phyloP scores from a whole-genome alignment of 2,329 filamentous ascomycete species.

The Penicillium capsulatum region DNA sequence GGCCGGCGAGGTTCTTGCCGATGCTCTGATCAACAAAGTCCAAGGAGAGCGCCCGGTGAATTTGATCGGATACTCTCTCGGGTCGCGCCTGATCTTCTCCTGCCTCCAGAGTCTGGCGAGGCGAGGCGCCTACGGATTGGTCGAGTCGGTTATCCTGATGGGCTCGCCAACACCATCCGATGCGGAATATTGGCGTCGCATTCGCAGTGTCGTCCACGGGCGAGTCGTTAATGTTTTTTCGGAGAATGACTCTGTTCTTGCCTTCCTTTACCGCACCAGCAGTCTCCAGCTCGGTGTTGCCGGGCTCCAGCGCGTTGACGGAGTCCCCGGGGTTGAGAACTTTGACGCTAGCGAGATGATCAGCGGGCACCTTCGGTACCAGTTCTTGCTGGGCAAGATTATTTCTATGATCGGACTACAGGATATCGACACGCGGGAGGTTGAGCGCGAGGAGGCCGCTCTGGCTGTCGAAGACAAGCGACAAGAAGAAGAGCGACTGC shows the following conservation, averaged over 20 bases:
- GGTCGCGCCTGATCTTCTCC: constrained; percentile 75
- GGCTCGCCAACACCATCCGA: constrained; percentile 74
- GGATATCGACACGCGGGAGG: constrained; percentile 52
- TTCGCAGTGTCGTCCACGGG: constrained; percentile 74
- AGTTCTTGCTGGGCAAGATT: constrained; percentile 62
- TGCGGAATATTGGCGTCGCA: constrained; percentile 66
- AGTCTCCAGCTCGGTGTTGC: constrained; percentile 79
- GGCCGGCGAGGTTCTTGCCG: constrained; percentile 72
- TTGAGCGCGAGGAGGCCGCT: constrained; percentile 43
- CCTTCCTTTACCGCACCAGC: constrained; percentile 79
- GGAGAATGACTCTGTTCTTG: constrained; percentile 80
- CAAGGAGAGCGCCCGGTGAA: constrained; percentile 80
- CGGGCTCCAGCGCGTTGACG: constrained; percentile 69
- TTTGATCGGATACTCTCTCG: constrained; percentile 75
- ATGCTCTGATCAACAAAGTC: constrained; percentile 74
- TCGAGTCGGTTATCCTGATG: constrained; percentile 80
- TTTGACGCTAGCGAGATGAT: constrained; percentile 63
- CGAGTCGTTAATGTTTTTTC: constrained; percentile 85
- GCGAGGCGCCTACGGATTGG: constrained; percentile 72
- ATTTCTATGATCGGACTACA: constrained; percentile 66
- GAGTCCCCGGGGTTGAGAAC: constrained; percentile 54
- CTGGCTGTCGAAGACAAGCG: constrained; percentile 38
- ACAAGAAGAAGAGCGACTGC: constrained; percentile 35
- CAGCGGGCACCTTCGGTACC: constrained; percentile 66
- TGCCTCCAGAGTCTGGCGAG: constrained; percentile 74